phyloP scores from a whole-genome alignment of 140 eudicot species.

The Erigeron philadelphicus region DNA sequence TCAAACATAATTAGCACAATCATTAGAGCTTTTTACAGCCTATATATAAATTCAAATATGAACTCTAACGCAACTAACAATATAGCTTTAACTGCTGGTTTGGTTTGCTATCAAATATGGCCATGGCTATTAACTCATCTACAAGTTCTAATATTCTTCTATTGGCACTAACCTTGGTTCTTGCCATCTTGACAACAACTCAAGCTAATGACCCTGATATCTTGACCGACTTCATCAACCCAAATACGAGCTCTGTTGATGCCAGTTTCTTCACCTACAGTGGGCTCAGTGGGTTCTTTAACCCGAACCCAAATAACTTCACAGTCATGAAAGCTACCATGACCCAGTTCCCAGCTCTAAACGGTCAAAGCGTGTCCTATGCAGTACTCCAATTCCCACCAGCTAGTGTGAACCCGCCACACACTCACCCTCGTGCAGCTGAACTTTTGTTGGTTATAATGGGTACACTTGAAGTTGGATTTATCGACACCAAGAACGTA shows the following conservation, averaged over 20 bases:
- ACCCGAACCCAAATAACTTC: slow-evolving; percentile 26
- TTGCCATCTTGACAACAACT: slow-evolving; percentile 21
- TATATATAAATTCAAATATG: slow-evolving; percentile 22
- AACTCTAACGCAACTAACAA: not conserved
- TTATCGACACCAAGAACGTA: slow-evolving; percentile 31
- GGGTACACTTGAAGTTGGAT: slow-evolving; percentile 40
- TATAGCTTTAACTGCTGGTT: not conserved
- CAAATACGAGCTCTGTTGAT: slow-evolving; percentile 13
- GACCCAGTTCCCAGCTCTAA: slow-evolving; percentile 33
- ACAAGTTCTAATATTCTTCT: slow-evolving; percentile 9
- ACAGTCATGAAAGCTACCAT: slow-evolving; percentile 34
- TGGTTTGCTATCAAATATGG: not conserved
- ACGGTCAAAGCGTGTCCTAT: slow-evolving; percentile 38
- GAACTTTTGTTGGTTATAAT: slow-evolving; percentile 25
- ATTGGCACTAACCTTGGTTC: slow-evolving; percentile 14
- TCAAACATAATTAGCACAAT: not conserved
- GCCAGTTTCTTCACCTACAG: slow-evolving; percentile 33
- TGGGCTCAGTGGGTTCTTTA: slow-evolving; percentile 19
- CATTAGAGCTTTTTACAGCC: not conserved
- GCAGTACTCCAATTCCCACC: slow-evolving; percentile 41
- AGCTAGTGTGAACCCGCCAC: slow-evolving; percentile 37
- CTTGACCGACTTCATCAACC: slow-evolving; percentile 29
- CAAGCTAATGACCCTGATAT: slow-evolving; percentile 36
- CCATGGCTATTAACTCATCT: slow-evolving; percentile 13
- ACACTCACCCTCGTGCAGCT: slow-evolving; percentile 40